Percentiles rank a stretch among this genome's conserved stretches.
phyloP scores from a whole-genome alignment of 2,329 filamentous ascomycete species.

The Lomentospora prolificans region DNA sequence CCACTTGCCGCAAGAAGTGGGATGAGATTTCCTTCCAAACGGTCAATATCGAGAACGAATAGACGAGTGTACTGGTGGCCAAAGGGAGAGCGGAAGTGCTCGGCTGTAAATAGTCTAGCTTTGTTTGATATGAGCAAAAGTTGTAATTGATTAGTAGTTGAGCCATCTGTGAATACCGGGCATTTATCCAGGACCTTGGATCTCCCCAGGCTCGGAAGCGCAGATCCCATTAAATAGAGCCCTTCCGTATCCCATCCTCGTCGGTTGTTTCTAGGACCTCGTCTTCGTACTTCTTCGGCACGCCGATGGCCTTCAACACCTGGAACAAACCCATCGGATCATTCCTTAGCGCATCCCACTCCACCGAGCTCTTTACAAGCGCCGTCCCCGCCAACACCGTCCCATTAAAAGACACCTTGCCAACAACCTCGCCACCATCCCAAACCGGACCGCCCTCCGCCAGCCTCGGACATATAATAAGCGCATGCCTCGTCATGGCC shows the following conservation, averaged over 20 bases:
- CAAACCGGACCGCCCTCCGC: constrained; percentile 35
- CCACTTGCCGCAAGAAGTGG: constrained; percentile 50
- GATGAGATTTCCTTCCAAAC: constrained; percentile 26
- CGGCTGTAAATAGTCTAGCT: no score
- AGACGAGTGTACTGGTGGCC: no score
- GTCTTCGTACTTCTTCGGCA: constrained; percentile 15
- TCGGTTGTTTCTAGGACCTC: background rate
- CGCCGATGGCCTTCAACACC: constrained; percentile 19
- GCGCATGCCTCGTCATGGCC: constrained; percentile 42
- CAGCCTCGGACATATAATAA: constrained; percentile 45
- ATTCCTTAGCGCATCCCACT: constrained; percentile 45
- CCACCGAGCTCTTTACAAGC: constrained; percentile 47
- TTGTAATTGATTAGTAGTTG: no score
- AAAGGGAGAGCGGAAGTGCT: no score
- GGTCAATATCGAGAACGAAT: background rate
- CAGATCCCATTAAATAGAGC: background rate
- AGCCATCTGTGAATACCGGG: no score
- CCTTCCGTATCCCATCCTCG: background rate
- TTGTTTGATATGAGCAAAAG: no score
- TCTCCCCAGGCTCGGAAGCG: no score
- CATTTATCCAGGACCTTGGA: no score
- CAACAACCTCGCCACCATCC: constrained; percentile 23
- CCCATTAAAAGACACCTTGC: constrained; percentile 45
- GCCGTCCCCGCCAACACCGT: constrained; percentile 55
- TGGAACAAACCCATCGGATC: constrained; percentile 16